Evolutionary conservation across 345 rosid genomes (phyloP).

Genomic region (Sisymbrium altissimum): DNA sequence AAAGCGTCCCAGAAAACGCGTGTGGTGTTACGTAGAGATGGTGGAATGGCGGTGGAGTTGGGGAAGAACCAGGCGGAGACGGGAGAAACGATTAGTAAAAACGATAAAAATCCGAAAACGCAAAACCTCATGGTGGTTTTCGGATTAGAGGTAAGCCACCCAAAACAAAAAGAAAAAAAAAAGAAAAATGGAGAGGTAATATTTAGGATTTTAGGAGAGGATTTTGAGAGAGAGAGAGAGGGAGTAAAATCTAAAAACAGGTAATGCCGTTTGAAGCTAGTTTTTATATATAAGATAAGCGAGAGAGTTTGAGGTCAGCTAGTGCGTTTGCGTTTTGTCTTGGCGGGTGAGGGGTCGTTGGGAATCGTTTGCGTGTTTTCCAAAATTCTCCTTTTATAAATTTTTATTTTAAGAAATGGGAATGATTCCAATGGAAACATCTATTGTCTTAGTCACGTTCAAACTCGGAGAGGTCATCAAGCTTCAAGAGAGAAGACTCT

Average conservation of each 20-base stretch:
- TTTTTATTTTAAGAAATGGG: background rate
- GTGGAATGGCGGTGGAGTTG: constrained; percentile 27
- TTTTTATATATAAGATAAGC: background rate
- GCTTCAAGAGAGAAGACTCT: background rate
- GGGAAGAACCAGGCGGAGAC: constrained; percentile 38
- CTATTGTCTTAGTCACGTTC: constrained; percentile 32
- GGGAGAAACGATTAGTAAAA: constrained; percentile 21
- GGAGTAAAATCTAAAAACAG: constrained; percentile 21
- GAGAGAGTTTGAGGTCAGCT: constrained; percentile 8
- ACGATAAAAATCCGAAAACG: constrained; percentile 26
- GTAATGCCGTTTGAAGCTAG: constrained; percentile 25
- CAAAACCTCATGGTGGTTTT: constrained; percentile 37
- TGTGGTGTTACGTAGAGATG: constrained; percentile 33
- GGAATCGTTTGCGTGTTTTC: constrained; percentile 21
- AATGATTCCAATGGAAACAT: constrained; percentile 27
- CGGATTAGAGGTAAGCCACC: constrained; percentile 25
- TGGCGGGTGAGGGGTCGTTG: constrained; percentile 39
- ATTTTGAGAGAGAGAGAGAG: constrained; percentile 14
- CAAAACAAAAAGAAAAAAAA: background rate
- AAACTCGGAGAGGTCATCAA: constrained; percentile 5
- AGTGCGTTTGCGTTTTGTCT: constrained; percentile 28
- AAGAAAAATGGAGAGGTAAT: constrained; percentile 5
- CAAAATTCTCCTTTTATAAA: background rate
- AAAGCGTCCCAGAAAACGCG: constrained; percentile 33
- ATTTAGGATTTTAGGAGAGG: constrained; percentile 40